Evolutionary conservation across 768 basidiomycete genomes (phyloP), one percentile per base, ranked within the genome.

Genomic region (Mycena crocata): DNA sequence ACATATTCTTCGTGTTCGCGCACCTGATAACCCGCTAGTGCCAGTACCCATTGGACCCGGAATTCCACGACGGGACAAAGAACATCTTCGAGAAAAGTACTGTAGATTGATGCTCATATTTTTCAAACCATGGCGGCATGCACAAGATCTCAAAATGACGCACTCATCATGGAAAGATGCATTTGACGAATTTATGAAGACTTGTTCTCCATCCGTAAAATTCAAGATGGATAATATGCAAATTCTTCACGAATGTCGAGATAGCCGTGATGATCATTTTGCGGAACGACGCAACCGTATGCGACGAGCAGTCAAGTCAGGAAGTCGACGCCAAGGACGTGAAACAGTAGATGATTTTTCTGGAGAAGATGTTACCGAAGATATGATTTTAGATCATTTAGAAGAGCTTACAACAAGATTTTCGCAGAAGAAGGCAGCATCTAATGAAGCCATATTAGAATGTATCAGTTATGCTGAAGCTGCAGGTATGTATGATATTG

Each of bases 91-190:
- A 9, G 67, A 57, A 5, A 60, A 57, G 14, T 82, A 81, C 59
- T 82, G n/a, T n/a, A n/a, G n/a, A n/a, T n/a, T n/a, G n/a, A n/a
- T n/a, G n/a, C n/a, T n/a, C n/a, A n/a, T n/a, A 21, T 72, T 84
- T 0, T 85, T 84, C 68, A 82, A 83, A 66, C 84, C 83, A 0
- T 85, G 83, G 84, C 54, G 73, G 0, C 35, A 54, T 50, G 44
- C 68, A 2, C 12, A 5, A 3, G 77, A 84, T 50, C 69, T 84
- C 5, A 49, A 67, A 23, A 9, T 6, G 12, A 0, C 0, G 5
- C 49, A 30, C 13, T 55, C 75, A 34, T 51, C 72, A 0, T 83
- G 81, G 81, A 17, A 37, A 39, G 69, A 74, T 13, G 79, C 78
- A 3, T 82, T 81, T 69, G 12, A 67, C 0, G 14, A 52, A 0